Conservation (phyloP, 1,139 yeast genomes). For the Geotrichum restrictum region DNA sequence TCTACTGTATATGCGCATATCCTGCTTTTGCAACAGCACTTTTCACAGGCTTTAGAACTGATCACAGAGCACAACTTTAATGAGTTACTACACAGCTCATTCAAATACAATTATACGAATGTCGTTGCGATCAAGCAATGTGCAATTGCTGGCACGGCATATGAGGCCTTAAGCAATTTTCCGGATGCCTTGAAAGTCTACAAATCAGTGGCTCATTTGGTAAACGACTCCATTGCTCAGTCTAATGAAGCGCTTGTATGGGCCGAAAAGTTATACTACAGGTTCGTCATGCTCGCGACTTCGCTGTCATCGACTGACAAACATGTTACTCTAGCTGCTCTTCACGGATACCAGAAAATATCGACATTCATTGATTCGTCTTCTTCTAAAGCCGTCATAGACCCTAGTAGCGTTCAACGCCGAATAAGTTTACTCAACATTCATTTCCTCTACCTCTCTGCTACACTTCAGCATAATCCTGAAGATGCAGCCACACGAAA, state of each 20-base stretch:
- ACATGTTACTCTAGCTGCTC: constrained; percentile 25
- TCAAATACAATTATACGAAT: constrained; percentile 24
- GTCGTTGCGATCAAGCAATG: constrained; percentile 27
- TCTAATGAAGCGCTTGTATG: constrained; percentile 28
- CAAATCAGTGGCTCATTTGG: constrained; percentile 20
- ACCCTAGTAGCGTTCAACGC: constrained; percentile 17
- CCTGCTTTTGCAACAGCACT: constrained; percentile 24
- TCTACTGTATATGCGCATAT: constrained; percentile 27
- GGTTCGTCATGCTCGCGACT: constrained; percentile 27
- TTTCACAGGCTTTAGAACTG: constrained; percentile 22
- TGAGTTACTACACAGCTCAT: background rate
- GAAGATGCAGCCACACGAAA: constrained; percentile 10
- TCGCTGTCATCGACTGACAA: constrained; percentile 20
- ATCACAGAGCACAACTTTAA: constrained; percentile 5
- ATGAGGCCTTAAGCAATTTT: constrained; percentile 25
- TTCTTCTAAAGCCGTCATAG: background rate
- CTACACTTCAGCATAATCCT: constrained; percentile 22
- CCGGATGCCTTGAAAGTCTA: constrained; percentile 29
- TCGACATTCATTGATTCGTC: constrained; percentile 13
- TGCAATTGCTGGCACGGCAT: constrained; percentile 32
- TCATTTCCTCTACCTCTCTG: constrained; percentile 24
- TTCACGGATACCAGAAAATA: constrained; percentile 27
- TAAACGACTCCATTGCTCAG: constrained; percentile 16
- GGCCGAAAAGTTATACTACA: constrained; percentile 29
- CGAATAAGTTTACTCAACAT: constrained; percentile 23